A percentile compares a stretch with the other conserved stretches of the same genome.
phyloP scores from a whole-genome alignment of 805 yeast genomes.

The Metahyphopichia silvanorum region DNA sequence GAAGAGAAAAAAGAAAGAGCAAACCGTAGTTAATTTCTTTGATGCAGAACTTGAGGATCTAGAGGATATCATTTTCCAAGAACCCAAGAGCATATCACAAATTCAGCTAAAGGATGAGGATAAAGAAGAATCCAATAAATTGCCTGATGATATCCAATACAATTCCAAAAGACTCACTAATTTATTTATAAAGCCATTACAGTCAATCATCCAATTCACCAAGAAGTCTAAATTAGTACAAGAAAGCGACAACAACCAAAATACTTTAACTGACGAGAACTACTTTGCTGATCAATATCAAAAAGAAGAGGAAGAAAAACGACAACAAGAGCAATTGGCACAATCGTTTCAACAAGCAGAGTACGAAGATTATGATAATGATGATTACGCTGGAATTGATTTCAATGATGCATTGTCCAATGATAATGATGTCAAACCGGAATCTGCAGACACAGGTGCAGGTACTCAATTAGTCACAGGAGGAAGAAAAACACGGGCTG shows the following conservation, averaged over 20 bases:
- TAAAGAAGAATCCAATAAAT: conserved; percentile 35
- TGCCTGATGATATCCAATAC: conserved; percentile 75
- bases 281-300: conserved; percentile 71
- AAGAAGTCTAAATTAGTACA: conserved; percentile 18
- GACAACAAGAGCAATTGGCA: conserved; percentile 34
- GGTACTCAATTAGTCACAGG: conserved; percentile 18
- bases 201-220: conserved; percentile 30
- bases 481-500: conserved; percentile 28
- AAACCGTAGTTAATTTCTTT: conserved; percentile 27
- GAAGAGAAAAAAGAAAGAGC: conserved; percentile 18
- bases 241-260: conserved; percentile 17
- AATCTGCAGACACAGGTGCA: conserved; percentile 7
- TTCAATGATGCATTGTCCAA: conserved; percentile 42
- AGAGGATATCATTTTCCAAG: conserved; percentile 31
- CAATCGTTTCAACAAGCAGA: conserved; percentile 39
- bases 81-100: conserved; percentile 19
- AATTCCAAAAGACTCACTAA: conserved; percentile 64
- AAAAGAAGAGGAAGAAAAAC: conserved; percentile 35
- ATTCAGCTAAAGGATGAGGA: conserved; percentile 5
- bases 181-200: conserved; percentile 65
- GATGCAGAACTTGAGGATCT: conserved; percentile 27
- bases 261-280: conserved; percentile 54
- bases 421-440: conserved; percentile 9
- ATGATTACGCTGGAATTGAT: conserved; percentile 37
- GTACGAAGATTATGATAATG: conserved; percentile 36